Evolutionary conservation across 805 yeast species (phyloP).

Genomic region (Teunomyces lycoperdinae): DNA sequence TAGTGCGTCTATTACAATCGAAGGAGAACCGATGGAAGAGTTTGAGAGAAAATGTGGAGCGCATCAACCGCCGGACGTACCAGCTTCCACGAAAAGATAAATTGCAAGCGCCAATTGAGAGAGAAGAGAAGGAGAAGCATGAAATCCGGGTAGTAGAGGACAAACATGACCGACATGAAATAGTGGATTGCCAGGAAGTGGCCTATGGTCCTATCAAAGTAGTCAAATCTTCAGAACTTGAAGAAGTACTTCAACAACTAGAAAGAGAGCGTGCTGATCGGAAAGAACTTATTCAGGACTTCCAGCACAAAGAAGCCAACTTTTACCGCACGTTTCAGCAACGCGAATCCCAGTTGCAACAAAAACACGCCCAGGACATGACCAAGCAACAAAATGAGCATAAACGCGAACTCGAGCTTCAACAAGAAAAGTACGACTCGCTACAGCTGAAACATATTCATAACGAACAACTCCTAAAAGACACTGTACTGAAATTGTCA

Average conservation of each 20-base stretch:
- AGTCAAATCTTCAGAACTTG: not conserved
- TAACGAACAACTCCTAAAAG: slow-evolving; percentile 1
- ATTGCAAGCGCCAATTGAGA: too few relatives aligned
- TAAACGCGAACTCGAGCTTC: not conserved
- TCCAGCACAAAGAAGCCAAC: slow-evolving; percentile 5
- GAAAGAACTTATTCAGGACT: slow-evolving; percentile 6
- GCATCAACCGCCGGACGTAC: slow-evolving; percentile 19
- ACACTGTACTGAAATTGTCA: slow-evolving; percentile 7
- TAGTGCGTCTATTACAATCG: not conserved
- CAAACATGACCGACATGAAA: not conserved
- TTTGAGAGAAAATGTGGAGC: slow-evolving; percentile 20
- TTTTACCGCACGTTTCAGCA: slow-evolving; percentile 4
- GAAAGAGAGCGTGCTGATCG: not conserved
- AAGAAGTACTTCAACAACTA: not conserved
- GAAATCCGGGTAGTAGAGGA: too few relatives aligned
- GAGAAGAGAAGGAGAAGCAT: too few relatives aligned
- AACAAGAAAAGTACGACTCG: not conserved
- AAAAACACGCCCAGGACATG: slow-evolving; percentile 1
- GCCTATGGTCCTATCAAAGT: not conserved
- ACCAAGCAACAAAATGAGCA: not conserved
- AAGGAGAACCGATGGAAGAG: slow-evolving; percentile 11
- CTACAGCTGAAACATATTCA: slow-evolving; percentile 3
- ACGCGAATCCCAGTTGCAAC: not conserved
- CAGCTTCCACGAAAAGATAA: slow-evolving; percentile 14
- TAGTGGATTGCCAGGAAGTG: not conserved